Percentiles rank a stretch among this genome's conserved stretches.
These are phyloP conservation scores for Aspergillus pseudotamarii DNA, from an alignment of 2,329 filamentous ascomycete genomes.

Conservation along the genomic window DNA sequence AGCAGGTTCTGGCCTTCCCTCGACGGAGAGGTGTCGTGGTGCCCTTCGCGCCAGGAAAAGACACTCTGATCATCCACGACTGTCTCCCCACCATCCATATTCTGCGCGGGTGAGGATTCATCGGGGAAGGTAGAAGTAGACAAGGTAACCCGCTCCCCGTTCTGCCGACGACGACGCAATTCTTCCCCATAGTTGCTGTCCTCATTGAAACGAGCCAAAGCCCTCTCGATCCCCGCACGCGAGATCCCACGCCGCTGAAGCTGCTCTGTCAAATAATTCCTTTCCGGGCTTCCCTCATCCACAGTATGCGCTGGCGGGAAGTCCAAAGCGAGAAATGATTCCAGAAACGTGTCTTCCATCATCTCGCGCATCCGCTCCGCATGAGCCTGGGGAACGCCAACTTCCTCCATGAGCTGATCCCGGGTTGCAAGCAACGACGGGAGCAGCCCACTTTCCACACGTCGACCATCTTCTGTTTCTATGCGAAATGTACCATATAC, in stretches of 20 bases:
- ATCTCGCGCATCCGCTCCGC: constrained; percentile 46
- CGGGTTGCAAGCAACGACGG: constrained; percentile 45
- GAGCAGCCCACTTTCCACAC: constrained; percentile 45
- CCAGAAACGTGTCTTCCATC: constrained; percentile 49
- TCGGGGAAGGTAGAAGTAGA: constrained; percentile 37
- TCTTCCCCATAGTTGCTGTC: constrained; percentile 45
- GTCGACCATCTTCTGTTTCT: constrained; percentile 44
- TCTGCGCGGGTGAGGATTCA: constrained; percentile 26
- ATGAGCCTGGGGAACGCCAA: constrained; percentile 40
- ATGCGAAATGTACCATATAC: constrained; percentile 48
- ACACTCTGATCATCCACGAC: constrained; percentile 47
- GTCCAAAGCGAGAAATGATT: constrained; percentile 46
- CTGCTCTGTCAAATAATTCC: constrained; percentile 41
- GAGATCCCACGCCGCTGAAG: constrained; percentile 44
- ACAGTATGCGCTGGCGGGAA: constrained; percentile 42
- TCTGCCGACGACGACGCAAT: constrained; percentile 40
- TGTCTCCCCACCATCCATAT: constrained; percentile 39
- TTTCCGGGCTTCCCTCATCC: constrained; percentile 35
- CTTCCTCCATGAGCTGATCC: constrained; percentile 46
- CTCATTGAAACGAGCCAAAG: constrained; percentile 41
- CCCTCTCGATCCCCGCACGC: constrained; percentile 39
- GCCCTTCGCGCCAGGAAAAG: constrained; percentile 48
- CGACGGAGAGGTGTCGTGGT: constrained; percentile 44
- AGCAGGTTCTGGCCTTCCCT: constrained; percentile 76
- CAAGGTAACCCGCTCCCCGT: constrained; percentile 42